Conservation (phyloP, 306 rosid species). For the Dalbergia cultrata region DNA sequence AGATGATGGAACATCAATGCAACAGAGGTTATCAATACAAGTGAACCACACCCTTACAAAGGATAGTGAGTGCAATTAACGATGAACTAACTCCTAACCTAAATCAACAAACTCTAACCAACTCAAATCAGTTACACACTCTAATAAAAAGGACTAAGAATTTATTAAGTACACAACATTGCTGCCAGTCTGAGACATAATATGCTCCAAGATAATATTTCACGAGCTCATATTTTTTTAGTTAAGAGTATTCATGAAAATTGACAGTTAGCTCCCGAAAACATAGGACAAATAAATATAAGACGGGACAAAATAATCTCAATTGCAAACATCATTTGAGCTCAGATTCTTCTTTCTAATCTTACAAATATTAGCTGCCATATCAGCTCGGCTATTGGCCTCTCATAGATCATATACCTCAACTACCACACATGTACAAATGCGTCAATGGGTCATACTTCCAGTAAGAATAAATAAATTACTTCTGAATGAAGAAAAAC, state of each 20-base stretch:
- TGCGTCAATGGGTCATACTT: slow-evolving; percentile 10
- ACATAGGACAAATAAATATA: slow-evolving; percentile 12
- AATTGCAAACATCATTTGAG: slow-evolving; percentile 14
- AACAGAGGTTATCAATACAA: too few species aligned
- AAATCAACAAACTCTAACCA: too few species aligned
- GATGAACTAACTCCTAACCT: too few species aligned
- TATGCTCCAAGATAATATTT: not conserved
- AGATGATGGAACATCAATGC: too few species aligned
- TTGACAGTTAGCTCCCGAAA: slow-evolving; percentile 24
- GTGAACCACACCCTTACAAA: too few species aligned
- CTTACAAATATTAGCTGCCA: slow-evolving; percentile 12
- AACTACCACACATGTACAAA: slow-evolving; percentile 31
- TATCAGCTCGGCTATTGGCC: slow-evolving; percentile 14
- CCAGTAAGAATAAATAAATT: slow-evolving; percentile 1
- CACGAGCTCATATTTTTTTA: not conserved
- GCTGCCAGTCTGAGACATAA: not conserved
- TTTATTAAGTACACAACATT: not conserved
- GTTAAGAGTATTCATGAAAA: not conserved
- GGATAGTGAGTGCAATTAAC: too few species aligned
- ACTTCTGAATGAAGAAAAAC: slow-evolving; percentile 28
- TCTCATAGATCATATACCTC: slow-evolving; percentile 28
- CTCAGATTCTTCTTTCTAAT: not conserved
- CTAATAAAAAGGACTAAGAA: not conserved
- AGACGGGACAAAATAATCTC: not conserved
- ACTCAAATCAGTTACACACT: too few species aligned